Conservation (phyloP, 352 stramenopile genomes). For the Aphanomyces euteiches region DNA sequence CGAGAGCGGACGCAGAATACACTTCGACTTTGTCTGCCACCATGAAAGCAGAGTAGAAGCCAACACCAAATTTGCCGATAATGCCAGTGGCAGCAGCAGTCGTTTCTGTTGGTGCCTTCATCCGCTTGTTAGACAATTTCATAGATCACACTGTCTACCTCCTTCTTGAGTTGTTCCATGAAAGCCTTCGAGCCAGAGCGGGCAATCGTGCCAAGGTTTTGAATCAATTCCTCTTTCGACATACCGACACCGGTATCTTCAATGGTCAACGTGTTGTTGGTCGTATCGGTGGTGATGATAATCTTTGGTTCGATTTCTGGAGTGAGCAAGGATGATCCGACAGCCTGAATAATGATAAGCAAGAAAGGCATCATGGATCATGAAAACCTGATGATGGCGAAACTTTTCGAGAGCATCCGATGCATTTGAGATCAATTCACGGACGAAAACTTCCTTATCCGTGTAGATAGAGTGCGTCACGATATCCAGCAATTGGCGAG, state of each 20-base stretch:
- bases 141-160: constrained; percentile 31
- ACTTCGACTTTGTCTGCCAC: constrained; percentile 96
- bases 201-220: constrained; percentile 99
- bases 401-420: constrained; percentile 99
- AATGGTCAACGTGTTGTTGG: constrained; percentile 95
- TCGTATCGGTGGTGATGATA: constrained; percentile 94
- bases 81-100: constrained; percentile 86
- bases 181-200: constrained; percentile 97
- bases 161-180: constrained; percentile 89
- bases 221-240: constrained; percentile 94
- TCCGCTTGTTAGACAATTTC: background rate
- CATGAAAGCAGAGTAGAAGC: constrained; percentile 99
- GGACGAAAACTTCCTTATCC: constrained; percentile 99
- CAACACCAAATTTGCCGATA: constrained; percentile 99
- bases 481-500: constrained; percentile 93
- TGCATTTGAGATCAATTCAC: constrained; percentile 98
- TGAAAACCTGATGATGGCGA: constrained; percentile 84
- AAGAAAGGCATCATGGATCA: constrained; percentile 3
- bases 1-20: constrained; percentile 69
- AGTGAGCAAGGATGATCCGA: constrained; percentile 61
- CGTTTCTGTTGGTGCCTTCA: constrained; percentile 47
- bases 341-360: constrained; percentile 52
- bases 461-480: constrained; percentile 99
- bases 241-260: constrained; percentile 98
- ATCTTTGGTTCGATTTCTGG: constrained; percentile 94